Conservation (phyloP, 371 early-diverging fungal genomes). For the Syncephalis fuscata region DNA sequence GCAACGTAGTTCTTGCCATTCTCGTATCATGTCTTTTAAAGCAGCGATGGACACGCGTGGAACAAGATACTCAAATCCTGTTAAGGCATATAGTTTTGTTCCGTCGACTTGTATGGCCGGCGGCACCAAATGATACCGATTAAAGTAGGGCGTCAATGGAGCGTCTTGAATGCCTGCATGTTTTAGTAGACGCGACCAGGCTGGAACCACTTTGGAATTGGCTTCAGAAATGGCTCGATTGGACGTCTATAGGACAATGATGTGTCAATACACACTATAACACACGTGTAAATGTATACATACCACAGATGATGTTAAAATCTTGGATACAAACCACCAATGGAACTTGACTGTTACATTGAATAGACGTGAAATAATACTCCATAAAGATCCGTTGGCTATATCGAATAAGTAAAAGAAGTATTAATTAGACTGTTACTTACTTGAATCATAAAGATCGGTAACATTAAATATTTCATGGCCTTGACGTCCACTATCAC, state of each 20-base stretch:
- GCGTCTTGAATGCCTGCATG: slow-evolving; percentile 47
- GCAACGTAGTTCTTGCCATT: slow-evolving; percentile 30
- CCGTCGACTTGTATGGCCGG: slow-evolving; percentile 65
- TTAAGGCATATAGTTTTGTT: slow-evolving; percentile 43
- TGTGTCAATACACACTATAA: too few species aligned
- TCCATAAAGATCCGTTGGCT: not conserved
- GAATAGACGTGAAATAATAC: too few species aligned
- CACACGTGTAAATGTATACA: too few species aligned
- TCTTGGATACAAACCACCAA: too few species aligned
- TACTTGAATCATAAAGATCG: slow-evolving; percentile 59
- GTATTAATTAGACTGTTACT: too few species aligned
- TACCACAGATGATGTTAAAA: too few species aligned
- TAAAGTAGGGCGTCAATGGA: slow-evolving; percentile 83
- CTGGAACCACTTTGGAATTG: too few species aligned
- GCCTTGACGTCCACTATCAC: slow-evolving; percentile 17
- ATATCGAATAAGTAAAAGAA: not conserved
- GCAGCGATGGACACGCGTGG: slow-evolving; percentile 44
- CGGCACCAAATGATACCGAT: slow-evolving; percentile 49
- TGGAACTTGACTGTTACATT: too few species aligned
- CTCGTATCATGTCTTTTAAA: slow-evolving; percentile 48
- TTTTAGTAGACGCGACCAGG: slow-evolving; percentile 45
- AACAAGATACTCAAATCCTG: slow-evolving; percentile 50
- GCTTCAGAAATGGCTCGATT: too few species aligned
- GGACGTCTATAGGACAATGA: too few species aligned
- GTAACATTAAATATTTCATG: slow-evolving; percentile 50